Evolutionary conservation across 139 green algal genomes (phyloP).

Genomic region (Closterium sp.): DNA sequence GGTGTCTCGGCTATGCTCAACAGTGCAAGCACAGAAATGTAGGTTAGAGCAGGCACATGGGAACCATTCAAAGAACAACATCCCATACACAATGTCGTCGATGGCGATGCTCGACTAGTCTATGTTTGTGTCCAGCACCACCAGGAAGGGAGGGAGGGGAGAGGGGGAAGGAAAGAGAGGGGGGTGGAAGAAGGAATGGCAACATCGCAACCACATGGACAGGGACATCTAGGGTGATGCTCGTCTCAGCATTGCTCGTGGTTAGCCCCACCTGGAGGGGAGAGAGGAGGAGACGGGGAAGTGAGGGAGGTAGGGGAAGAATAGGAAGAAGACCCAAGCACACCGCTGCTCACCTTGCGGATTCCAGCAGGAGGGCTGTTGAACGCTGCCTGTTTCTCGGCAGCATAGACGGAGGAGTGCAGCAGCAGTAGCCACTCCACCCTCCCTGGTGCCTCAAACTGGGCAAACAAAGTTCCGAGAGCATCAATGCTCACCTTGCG

Average conservation of each 20-base stretch:
- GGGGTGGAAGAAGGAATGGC: too few species aligned
- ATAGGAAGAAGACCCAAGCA: background rate
- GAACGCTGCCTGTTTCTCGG: slow-evolving; percentile 65
- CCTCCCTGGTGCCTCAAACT: background rate
- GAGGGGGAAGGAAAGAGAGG: too few species aligned
- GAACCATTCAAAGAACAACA: too few species aligned
- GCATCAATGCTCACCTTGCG: slow-evolving; percentile 63
- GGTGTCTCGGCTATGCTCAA: too few species aligned
- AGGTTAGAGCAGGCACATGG: too few species aligned
- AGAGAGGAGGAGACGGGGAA: background rate
- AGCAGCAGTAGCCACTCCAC: slow-evolving; percentile 73
- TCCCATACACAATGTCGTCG: too few species aligned
- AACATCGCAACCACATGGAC: slow-evolving; percentile 61
- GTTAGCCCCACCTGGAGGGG: slow-evolving; percentile 72
- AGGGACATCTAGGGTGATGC: slow-evolving; percentile 89
- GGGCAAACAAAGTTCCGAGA: background rate
- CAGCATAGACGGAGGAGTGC: slow-evolving; percentile 76
- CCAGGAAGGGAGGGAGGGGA: too few species aligned
- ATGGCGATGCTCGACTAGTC: too few species aligned
- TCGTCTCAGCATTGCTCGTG: slow-evolving; percentile 97
- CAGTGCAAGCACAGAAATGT: too few species aligned
- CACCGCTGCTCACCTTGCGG: slow-evolving; percentile 62
- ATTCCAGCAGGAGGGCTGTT: slow-evolving; percentile 38
- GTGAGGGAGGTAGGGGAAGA: too few species aligned
- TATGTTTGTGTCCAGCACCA: too few species aligned